Percentiles rank a stretch among this genome's conserved stretches.
These are phyloP conservation scores for Moesziomyces sp. DNA, from an alignment of 1,284 basidiomycete species.

Conservation along the genomic window DNA sequence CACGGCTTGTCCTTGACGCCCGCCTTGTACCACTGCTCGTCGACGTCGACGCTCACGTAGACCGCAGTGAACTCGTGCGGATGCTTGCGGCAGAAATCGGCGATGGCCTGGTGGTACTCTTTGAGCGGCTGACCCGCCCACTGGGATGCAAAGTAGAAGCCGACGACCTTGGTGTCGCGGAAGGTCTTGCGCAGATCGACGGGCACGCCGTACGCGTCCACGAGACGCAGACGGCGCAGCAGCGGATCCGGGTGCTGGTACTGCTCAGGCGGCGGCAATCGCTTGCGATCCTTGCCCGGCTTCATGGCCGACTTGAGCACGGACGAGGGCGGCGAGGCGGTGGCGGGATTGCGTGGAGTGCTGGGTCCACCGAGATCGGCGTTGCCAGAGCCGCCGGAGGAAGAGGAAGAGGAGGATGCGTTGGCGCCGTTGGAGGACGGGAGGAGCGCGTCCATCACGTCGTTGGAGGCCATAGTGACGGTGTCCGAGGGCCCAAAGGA, in stretches of 20 bases:
- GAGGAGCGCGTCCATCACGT: neutral
- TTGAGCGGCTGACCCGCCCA: conserved; percentile 58
- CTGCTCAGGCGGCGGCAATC: conserved; percentile 56
- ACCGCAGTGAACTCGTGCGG: conserved; percentile 67
- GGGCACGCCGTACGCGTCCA: conserved; percentile 59
- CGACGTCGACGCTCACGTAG: conserved; percentile 68
- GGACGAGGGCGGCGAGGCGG: conserved; percentile 24
- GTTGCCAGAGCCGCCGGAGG: neutral
- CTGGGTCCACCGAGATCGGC: conserved; percentile 12
- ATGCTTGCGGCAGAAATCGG: conserved; percentile 56
- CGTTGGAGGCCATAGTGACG: conserved; percentile 18
- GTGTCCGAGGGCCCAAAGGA: conserved; percentile 54
- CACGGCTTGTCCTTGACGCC: conserved; percentile 64
- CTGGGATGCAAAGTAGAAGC: conserved; percentile 68
- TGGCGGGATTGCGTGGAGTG: conserved; percentile 19
- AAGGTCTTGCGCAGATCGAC: conserved; percentile 64
- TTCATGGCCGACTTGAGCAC: conserved; percentile 65
- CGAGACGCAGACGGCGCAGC: conserved; percentile 65
- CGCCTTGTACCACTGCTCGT: conserved; percentile 62
- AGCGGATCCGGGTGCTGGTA: conserved; percentile 68
- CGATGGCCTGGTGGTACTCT: conserved; percentile 59
- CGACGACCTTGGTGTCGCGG: conserved; percentile 65
- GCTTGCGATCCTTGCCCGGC: conserved; percentile 52
- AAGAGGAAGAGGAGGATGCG: conserved; percentile 5
- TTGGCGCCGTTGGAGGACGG: conserved; percentile 12